Evolutionary conservation across 768 basidiomycete genomes (phyloP).

Genomic region (Lactarius vividus): DNA sequence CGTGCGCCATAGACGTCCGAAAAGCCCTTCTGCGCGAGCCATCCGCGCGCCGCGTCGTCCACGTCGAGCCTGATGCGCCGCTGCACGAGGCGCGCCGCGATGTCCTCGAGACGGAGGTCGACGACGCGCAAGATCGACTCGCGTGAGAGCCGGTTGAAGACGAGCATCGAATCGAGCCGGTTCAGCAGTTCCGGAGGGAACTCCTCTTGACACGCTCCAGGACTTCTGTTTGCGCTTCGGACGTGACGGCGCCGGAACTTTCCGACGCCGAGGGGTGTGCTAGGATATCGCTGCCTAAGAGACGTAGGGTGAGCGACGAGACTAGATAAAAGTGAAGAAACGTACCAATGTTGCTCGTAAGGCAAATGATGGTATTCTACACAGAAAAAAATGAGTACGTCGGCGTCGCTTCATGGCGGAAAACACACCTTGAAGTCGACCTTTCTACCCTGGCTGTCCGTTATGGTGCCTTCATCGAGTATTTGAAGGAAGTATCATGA

Average conservation of each 20-base stretch:
- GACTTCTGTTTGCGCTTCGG: slow-evolving; percentile 61
- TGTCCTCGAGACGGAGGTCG: slow-evolving; percentile 68
- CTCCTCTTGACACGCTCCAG: slow-evolving; percentile 72
- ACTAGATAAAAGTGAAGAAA: background rate
- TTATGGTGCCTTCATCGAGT: slow-evolving; percentile 84
- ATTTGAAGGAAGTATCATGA: slow-evolving; percentile 89
- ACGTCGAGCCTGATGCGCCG: slow-evolving; percentile 72
- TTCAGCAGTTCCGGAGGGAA: slow-evolving; percentile 92
- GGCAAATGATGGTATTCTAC: slow-evolving; percentile 86
- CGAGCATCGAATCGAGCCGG: slow-evolving; percentile 79
- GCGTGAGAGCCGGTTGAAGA: slow-evolving; percentile 87
- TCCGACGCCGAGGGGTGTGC: slow-evolving; percentile 63
- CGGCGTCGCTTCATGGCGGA: background rate
- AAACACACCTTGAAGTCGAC: slow-evolving; percentile 77
- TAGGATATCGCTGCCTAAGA: slow-evolving; percentile 60
- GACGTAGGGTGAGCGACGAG: slow-evolving; percentile 3
- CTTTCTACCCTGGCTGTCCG: slow-evolving; percentile 89
- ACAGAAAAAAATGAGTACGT: slow-evolving; percentile 5
- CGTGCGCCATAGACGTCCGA: slow-evolving; percentile 85
- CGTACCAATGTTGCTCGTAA: slow-evolving; percentile 81
- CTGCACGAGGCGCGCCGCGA: slow-evolving; percentile 59
- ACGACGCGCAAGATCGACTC: slow-evolving; percentile 77
- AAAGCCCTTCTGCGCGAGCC: slow-evolving; percentile 76
- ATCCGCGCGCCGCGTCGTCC: slow-evolving; percentile 54
- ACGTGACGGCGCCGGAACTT: slow-evolving; percentile 59